A percentile compares a stretch with the other conserved stretches of the same genome.
These are phyloP conservation scores for Globisporangium perplexum DNA, from an alignment of 352 stramenopile genomes.

Conservation along the genomic window DNA sequence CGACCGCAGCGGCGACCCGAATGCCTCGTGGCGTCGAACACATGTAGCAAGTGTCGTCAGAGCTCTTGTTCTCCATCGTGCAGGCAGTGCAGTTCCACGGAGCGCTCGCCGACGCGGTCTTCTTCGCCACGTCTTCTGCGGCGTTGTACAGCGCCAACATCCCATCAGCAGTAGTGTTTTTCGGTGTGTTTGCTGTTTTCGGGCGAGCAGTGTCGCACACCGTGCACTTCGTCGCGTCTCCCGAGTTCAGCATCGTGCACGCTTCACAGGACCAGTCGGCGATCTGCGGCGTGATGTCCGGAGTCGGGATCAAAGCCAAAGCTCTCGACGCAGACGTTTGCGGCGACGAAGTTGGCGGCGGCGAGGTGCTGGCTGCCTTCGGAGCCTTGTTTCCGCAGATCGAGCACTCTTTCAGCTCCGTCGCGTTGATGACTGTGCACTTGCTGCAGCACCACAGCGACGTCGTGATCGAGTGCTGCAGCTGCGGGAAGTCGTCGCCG, in stretches of 20 bases:
- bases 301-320: constrained; percentile 32
- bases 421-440: constrained; percentile 77
- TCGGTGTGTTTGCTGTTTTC: constrained; percentile 16
- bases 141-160: constrained; percentile 68
- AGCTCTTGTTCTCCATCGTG: constrained; percentile 73
- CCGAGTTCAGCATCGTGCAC: constrained; percentile 73
- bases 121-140: constrained; percentile 39
- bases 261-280: constrained; percentile 66
- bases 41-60: constrained; percentile 60
- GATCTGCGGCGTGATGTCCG: constrained; percentile 10
- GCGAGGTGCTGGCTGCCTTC: constrained; percentile 7
- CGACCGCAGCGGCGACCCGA: constrained; percentile 31
- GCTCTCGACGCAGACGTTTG: constrained; percentile 38
- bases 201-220: constrained; percentile 62
- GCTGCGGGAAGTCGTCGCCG: constrained; percentile 27
- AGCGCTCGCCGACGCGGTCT: constrained; percentile 12
- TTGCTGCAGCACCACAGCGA: constrained; percentile 72
- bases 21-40: constrained; percentile 46
- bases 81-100: constrained; percentile 61
- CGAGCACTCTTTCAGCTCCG: constrained; percentile 44
- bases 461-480: constrained; percentile 32
- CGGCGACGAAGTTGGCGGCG: not conserved
- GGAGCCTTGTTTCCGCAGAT: constrained; percentile 55
- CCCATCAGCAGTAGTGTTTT: constrained; percentile 32
- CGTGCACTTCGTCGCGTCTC: constrained; percentile 50